phyloP scores from a whole-genome alignment of 176 grass and related monocot species.

The Poa pratensis region DNA sequence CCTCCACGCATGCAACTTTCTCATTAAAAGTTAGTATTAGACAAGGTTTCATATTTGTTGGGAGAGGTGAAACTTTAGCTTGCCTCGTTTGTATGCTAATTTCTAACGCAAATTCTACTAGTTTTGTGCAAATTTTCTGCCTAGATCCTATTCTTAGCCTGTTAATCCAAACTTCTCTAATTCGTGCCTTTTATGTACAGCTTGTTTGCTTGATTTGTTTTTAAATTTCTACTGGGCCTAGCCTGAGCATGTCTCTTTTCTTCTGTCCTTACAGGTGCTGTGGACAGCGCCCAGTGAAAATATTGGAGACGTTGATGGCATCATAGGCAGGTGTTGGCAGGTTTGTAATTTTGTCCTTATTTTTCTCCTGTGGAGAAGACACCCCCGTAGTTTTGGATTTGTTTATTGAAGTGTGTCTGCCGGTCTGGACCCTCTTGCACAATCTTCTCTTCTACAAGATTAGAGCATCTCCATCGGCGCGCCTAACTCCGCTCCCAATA shows the following conservation, averaged over 20 bases:
- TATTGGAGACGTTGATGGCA: neutral
- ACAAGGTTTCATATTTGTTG: neutral
- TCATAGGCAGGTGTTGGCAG: too few relatives aligned
- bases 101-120: neutral
- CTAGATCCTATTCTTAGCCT: neutral
- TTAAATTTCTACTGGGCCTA: neutral
- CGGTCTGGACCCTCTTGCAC: too few relatives aligned
- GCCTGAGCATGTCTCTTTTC: conserved; percentile 3
- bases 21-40: neutral
- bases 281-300: neutral
- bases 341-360: too few relatives aligned
- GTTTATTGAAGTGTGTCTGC: too few relatives aligned
- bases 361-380: too few relatives aligned
- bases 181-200: neutral
- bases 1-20: neutral
- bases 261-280: neutral
- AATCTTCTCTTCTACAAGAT: too few relatives aligned
- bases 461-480: too few relatives aligned
- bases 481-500: too few relatives aligned
- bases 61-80: neutral
- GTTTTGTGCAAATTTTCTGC: neutral
- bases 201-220: neutral
- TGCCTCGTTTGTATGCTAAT: neutral
- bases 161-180: neutral
- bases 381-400: too few relatives aligned